Conservation (phyloP, 108 stramenopile species). For the Bacterosira constricta region DNA sequence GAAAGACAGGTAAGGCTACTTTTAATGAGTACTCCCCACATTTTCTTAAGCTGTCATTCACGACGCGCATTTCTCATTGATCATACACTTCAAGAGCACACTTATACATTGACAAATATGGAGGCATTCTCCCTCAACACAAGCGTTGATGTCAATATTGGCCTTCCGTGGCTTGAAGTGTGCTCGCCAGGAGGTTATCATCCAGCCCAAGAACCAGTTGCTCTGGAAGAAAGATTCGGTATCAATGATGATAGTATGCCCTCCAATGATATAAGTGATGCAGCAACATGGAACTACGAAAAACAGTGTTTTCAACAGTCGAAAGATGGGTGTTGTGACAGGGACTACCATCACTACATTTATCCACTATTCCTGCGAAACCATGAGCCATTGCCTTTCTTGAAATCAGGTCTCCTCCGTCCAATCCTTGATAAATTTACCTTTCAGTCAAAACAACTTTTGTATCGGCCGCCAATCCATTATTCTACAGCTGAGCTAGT, state of each 20-base stretch:
- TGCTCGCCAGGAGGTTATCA: conserved; percentile 3
- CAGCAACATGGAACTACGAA: neutral
- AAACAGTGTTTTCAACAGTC: neutral
- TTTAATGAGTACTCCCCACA: neutral
- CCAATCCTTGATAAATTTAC: conserved; percentile 54
- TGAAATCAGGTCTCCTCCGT: conserved; percentile 26
- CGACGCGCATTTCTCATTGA: neutral
- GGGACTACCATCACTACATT: conserved; percentile 7
- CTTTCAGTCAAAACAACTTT: conserved; percentile 49
- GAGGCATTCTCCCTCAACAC: conserved; percentile 40
- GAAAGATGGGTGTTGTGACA: too few relatives aligned
- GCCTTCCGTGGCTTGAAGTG: conserved; percentile 62
- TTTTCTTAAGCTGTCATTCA: too few relatives aligned
- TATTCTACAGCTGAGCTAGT: conserved; percentile 42
- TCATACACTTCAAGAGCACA: conserved; percentile 16
- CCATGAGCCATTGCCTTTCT: conserved; percentile 50
- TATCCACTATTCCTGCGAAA: conserved; percentile 38
- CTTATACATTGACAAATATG: conserved; percentile 39
- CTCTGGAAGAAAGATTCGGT: conserved; percentile 26
- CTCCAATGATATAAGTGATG: neutral
- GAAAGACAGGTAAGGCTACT: conserved; percentile 36
- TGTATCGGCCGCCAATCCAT: conserved; percentile 52
- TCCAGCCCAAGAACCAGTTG: neutral
- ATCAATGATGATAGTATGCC: neutral
- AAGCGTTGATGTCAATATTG: conserved; percentile 32